Evolutionary conservation across 208 protist genomes (phyloP).

Genomic region (Leishmania aethiopica): DNA sequence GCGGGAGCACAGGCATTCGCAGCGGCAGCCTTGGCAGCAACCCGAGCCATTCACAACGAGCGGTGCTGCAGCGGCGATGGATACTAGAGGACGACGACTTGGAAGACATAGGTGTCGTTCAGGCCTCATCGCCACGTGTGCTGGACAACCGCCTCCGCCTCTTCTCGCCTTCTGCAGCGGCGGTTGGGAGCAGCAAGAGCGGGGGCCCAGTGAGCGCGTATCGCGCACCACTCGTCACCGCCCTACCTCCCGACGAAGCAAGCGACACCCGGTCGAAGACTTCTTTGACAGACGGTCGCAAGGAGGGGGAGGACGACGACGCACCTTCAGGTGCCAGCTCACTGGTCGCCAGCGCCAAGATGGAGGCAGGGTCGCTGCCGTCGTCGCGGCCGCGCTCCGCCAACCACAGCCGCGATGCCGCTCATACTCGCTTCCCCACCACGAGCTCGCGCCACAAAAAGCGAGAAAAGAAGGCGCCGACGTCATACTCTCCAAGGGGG

Average conservation of each 20-base stretch:
- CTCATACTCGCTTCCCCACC: not conserved
- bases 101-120: not conserved
- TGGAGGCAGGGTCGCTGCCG: not conserved
- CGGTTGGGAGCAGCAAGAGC: not conserved
- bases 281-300: not conserved
- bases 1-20: not conserved
- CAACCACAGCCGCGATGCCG: not conserved
- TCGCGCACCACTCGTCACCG: not conserved
- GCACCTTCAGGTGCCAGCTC: not conserved
- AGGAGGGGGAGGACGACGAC: no score
- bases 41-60: not conserved
- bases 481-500: not conserved
- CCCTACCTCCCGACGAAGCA: not conserved
- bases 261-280: not conserved
- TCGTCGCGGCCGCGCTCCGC: not conserved
- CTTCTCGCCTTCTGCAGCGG: not conserved
- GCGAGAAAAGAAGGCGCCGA: no score
- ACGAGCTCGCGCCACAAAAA: not conserved
- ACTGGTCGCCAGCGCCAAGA: not conserved
- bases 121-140: slow-evolving; percentile 30
- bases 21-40: not conserved
- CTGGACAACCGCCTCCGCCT: slow-evolving; percentile 23
- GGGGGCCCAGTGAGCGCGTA: not conserved
- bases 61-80: slow-evolving; percentile 9
- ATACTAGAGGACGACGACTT: not conserved